Base-by-base conservation (phyloP, 164 flowering plant species). In the Brasenia schreberi region DNA sequence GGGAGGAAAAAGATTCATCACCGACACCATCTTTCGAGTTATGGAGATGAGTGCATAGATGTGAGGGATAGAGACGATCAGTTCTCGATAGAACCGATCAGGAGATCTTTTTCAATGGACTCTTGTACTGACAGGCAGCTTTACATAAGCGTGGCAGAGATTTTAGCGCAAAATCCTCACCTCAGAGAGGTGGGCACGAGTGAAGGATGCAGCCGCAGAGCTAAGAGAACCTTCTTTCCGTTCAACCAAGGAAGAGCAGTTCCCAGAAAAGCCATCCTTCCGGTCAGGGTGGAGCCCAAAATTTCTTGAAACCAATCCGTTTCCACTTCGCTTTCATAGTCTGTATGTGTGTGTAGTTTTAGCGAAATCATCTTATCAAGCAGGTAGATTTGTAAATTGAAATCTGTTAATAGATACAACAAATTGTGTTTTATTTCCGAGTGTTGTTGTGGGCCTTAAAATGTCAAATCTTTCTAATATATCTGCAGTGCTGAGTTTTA, bases 61-160 rank as follows among this genome's bases (percentile, higher is more conserved):
- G 80, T 69, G 11, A 87, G 96, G 75, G 73, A 43, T 18, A 79
- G 79, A 71, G 90, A 81, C 66, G 92, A 87, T 14, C 77, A 76
- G 60, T 85, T 85, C 44, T 68, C 63, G 1, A 69, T 88, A 18
- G 84, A 88, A 60, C 92, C 96, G 59, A 84, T 90, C 1, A 76
- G 98, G 68, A 80, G 97, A 71, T 93, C 98, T 0, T 77, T 93
- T 52, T 93, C 98, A 1, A 85, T 93, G 98, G 97, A 90, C 65
- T 93, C 93, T 0, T 85, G 88, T 0, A 72, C 77, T 7, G 89
- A 90, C 71, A 71, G 82, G 59, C 87, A 84, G 74, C 81, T 90
- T 59, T 87, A 73, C 65, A 63, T 84, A 56, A 76, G 84, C 19
- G 79, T 90, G 71, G 89, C 83, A 75, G 90, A 83, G 77, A 83